Evolutionary conservation across 768 basidiomycete genomes (phyloP).

Genomic region (Trametopsis cervina): DNA sequence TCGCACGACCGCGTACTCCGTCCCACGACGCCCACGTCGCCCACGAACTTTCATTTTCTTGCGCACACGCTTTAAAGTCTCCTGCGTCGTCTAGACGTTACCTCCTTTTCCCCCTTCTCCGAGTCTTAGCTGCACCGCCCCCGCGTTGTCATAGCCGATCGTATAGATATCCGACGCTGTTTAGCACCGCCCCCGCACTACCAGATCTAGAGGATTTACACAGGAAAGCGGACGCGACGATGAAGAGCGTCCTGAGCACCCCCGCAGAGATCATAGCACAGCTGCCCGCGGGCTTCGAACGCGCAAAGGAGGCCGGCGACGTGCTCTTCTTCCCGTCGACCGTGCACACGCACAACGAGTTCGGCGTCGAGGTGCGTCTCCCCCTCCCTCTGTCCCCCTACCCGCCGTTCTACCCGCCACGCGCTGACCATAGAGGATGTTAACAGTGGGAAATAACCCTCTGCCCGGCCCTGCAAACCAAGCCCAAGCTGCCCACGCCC

Average conservation of each 20-base stretch:
- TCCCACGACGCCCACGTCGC: no score
- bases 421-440: no score
- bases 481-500: slow-evolving; percentile 47
- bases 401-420: not conserved
- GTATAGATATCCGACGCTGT: no score
- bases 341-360: slow-evolving; percentile 50
- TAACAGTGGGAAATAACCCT: slow-evolving; percentile 77
- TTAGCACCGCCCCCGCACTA: no score
- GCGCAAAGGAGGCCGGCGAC: slow-evolving; percentile 56
- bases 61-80: no score
- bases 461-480: slow-evolving; percentile 82
- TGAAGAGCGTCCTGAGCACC: not conserved
- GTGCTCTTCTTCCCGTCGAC: slow-evolving; percentile 76
- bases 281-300: slow-evolving; percentile 48
- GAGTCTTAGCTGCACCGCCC: no score
- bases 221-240: not conserved
- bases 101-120: no score
- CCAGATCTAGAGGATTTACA: not conserved
- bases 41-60: no score
- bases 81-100: no score
- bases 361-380: slow-evolving; percentile 52
- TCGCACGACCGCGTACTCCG: no score
- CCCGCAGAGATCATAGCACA: slow-evolving; percentile 43
- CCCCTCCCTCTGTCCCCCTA: not conserved
- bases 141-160: no score